Base-by-base conservation (phyloP, 2,329 filamentous ascomycete genomes). In the Fusarium burgessii region DNA sequence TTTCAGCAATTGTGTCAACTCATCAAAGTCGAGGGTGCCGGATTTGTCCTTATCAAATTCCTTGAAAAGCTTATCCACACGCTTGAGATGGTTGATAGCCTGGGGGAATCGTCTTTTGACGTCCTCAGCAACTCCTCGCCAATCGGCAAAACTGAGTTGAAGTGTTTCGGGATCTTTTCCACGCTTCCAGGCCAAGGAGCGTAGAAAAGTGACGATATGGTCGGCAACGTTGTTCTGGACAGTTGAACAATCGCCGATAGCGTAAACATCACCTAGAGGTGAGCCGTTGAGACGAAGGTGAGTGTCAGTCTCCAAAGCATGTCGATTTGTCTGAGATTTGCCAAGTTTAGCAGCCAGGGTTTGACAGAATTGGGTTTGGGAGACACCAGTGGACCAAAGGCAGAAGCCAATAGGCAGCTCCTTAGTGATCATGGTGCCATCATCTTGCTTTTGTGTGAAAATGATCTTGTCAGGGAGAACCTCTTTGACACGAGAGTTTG, bases 181-280 rank as follows among this genome's bases (percentile, higher is more conserved):
- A 71, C 92, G 93, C 81, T 97, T 95, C 91, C 93, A 98, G 13
- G 96, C 94, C 5, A 97, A 87, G 18, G 90, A 93, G 67, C 94
- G 94, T 14, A 99, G 87, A 82, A 98, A 99, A 23, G 90, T 92
- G 50, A 98, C 87, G 75, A 99, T 91, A 82, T 98, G 92, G 77
- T 97, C 93, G 6, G 95, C 93, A 4, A 98, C 87, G 75, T 99
- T 99, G 84, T 99, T 99, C 78, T 99, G 97, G 0, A 99, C 95
- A 0, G 97, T 99, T 10, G 93, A 87, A 83, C 96, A 98, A 82
- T 99, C 96, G 17, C 96, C 96, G 68, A 99, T 94, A 50, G 95
- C 95, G 78, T 99, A 99, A 25, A 99, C 94, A 67, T 98, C 95
- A 40, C 96, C 96, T 0, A 98, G 83, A 0, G 96, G 96, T 1